A percentile compares a stretch with the other conserved stretches of the same genome.
Conservation (phyloP, 345 rosid genomes). For the Corchorus olitorius region DNA sequence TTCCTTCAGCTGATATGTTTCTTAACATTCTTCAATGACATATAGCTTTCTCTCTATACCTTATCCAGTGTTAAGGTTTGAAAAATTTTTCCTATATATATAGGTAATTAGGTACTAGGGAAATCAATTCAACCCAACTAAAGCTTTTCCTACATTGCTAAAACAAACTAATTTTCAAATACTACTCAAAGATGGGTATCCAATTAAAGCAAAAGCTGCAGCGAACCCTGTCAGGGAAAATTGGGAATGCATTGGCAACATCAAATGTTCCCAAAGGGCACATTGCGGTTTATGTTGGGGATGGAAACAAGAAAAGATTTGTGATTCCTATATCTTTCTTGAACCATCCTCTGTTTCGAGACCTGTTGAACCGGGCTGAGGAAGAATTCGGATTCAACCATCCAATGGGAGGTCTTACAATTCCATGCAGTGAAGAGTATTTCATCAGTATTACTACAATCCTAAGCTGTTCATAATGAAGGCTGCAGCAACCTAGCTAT, state of each 20-base stretch:
- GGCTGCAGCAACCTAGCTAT: background rate
- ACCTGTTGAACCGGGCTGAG: conserved; percentile 62
- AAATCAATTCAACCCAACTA: background rate
- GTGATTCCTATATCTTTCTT: conserved; percentile 68
- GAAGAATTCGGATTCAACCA: conserved; percentile 79
- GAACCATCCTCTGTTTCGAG: conserved; percentile 66
- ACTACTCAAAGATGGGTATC: conserved; percentile 48
- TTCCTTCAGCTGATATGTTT: conserved; percentile 19
- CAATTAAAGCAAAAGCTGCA: conserved; percentile 67
- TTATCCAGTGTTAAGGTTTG: background rate
- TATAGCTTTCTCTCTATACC: background rate
- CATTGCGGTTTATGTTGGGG: conserved; percentile 62
- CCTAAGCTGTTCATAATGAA: background rate
- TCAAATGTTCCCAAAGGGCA: conserved; percentile 53
- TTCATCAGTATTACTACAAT: conserved; percentile 34
- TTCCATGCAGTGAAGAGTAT: conserved; percentile 76
- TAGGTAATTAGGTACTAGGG: background rate
- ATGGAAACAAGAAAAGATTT: conserved; percentile 52
- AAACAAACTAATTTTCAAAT: background rate
- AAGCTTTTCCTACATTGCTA: background rate
- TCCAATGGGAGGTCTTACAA: conserved; percentile 77
- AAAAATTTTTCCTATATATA: background rate
- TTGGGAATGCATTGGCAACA: conserved; percentile 38
- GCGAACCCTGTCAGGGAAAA: conserved; percentile 55
- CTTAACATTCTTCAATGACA: conserved; percentile 3